Evolutionary conservation across 768 basidiomycete genomes (phyloP), one percentile per base, ranked within the genome.

Genomic region (Asterophora lycoperdoides): DNA sequence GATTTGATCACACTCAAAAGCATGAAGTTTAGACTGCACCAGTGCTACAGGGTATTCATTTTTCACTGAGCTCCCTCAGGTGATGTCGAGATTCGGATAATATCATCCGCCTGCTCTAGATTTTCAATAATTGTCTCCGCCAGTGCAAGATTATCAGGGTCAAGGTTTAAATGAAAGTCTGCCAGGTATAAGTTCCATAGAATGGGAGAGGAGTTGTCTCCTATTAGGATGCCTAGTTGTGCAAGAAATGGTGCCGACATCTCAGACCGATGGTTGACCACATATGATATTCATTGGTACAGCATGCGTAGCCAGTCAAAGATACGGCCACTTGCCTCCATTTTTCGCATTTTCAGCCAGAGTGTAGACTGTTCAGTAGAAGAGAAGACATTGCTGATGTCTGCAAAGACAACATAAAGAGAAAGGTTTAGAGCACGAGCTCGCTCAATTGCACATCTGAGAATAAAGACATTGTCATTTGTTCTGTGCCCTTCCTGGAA

Each of bases 81-180:
- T 0, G 55, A 50, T n/a, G 53, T 54, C 2, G 59, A 60, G 10
- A 58, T 42, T 2, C 59, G 19, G 0, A 53, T 39, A 10, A 64
- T 50, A 41, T 64, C 63, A 41, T 63, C 60, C 5, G 63, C 61
- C 40, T 64, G 63, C 30, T 59, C 63, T 10, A 63, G 26, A 28
- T 58, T 50, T 15, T 51, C 49, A 8, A 62, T 57, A 9, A 18
- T 19, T 0, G 41, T 20, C 0, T 56, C 53, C 28, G 38, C 39
- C 8, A 65, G 41, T 1, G 19, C 5, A 10, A 59, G 36, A 41
- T 65, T 54, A 41, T 55, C 55, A 9, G 11, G 5, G 34, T 56
- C 38, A 5, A 35, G 28, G 1, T 51, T 51, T 4, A 60, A 34
- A 19, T 15, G 18, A 13, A 61, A 35, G 48, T 63, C 63, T 0